Percentiles rank a stretch among this genome's conserved stretches.
Evolutionary conservation across 1,284 basidiomycete species (phyloP).

Genomic region (Heterobasidion parviporum): DNA sequence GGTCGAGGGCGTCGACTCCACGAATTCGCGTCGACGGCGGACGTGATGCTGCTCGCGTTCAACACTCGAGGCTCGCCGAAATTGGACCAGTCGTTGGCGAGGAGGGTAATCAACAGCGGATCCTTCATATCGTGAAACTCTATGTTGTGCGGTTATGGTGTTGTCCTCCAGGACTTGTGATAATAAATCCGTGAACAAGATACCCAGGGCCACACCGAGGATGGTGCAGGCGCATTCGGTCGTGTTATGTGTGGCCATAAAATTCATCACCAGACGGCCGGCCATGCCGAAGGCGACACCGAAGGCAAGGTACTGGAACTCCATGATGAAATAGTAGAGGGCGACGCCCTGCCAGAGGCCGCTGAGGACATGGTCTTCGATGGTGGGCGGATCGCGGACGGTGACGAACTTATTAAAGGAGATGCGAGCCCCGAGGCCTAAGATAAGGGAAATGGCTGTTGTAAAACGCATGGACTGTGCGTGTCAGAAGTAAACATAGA

Average conservation of each 20-base stretch:
- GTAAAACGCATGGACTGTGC: slow-evolving; percentile 12
- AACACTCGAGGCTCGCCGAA: slow-evolving; percentile 22
- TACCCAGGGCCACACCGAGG: slow-evolving; percentile 54
- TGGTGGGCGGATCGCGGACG: slow-evolving; percentile 27
- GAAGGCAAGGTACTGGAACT: slow-evolving; percentile 43
- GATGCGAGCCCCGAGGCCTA: slow-evolving; percentile 62
- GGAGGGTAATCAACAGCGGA: slow-evolving; percentile 10
- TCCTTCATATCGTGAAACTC: slow-evolving; percentile 12
- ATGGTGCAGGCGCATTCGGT: slow-evolving; percentile 47
- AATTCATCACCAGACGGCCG: slow-evolving; percentile 55
- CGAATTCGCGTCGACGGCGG: slow-evolving; percentile 13
- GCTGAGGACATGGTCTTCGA: slow-evolving; percentile 53
- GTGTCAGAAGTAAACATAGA: slow-evolving; percentile 4
- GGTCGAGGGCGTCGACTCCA: slow-evolving; percentile 9
- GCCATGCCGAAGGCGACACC: slow-evolving; percentile 47
- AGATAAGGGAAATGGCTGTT: slow-evolving; percentile 22
- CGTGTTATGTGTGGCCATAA: slow-evolving; percentile 40
- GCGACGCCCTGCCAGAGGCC: slow-evolving; percentile 71
- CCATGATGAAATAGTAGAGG: slow-evolving; percentile 55
- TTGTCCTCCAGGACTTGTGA: slow-evolving; percentile 49
- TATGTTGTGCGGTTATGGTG: slow-evolving; percentile 8
- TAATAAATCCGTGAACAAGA: slow-evolving; percentile 58
- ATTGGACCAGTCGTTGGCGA: slow-evolving; percentile 18
- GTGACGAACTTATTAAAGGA: slow-evolving; percentile 45
- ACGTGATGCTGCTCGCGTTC: slow-evolving; percentile 12